phyloP scores from a whole-genome alignment of 179 eudicot species.

The Beta lomatogona region DNA sequence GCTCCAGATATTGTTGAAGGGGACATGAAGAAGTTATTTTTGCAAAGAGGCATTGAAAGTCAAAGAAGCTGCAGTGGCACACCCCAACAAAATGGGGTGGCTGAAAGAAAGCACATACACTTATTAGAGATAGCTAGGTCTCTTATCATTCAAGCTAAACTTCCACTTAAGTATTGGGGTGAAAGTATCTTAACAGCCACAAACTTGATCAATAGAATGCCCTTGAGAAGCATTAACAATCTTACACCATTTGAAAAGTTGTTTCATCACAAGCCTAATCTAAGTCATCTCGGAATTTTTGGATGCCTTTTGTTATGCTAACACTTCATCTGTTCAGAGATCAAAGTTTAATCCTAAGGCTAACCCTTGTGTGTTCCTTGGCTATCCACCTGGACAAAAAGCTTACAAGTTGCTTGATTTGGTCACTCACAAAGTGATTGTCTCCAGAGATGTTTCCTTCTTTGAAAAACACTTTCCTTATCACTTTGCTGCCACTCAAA shows the following conservation, averaged over 20 bases:
- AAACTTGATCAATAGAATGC: background rate
- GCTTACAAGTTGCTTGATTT: no score
- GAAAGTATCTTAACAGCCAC: background rate
- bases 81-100: background rate
- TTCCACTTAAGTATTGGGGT: background rate
- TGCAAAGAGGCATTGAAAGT: background rate
- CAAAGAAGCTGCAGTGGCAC: background rate
- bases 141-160: no score
- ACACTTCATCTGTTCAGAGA: background rate
- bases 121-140: no score
- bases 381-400: background rate
- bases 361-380: background rate
- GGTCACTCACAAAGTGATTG: no score
- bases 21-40: background rate
- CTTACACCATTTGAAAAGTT: background rate
- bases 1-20: background rate
- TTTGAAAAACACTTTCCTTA: no score
- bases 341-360: background rate
- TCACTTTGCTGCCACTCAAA: no score
- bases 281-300: no score
- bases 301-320: background rate
- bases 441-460: no score
- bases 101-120: background rate
- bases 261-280: background rate
- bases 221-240: no score